Evolutionary conservation across 2,329 filamentous ascomycete species (phyloP).

Genomic region (Aspergillus fischeri): DNA sequence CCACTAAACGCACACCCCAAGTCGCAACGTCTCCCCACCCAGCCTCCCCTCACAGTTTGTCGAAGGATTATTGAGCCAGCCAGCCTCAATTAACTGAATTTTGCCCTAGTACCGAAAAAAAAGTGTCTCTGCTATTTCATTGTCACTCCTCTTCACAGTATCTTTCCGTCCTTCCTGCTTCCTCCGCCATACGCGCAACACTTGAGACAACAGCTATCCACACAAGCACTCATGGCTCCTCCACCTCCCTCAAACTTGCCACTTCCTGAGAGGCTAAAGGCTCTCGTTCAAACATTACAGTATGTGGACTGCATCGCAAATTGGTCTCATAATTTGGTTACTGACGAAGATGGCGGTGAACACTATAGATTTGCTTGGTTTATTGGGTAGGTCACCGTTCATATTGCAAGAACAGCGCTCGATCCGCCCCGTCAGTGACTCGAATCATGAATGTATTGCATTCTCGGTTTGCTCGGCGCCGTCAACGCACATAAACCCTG

Average conservation of each 20-base stretch:
- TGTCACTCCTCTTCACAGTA: not conserved
- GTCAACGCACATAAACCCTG: not conserved
- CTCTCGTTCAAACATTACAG: slow-evolving; percentile 84
- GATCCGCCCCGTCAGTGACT: not conserved
- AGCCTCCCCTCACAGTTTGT: slow-evolving; percentile 13
- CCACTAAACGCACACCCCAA: not conserved
- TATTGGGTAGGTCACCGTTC: slow-evolving; percentile 60
- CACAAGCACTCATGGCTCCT: slow-evolving; percentile 58
- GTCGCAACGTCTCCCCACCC: slow-evolving; percentile 13
- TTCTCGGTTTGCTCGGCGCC: not conserved
- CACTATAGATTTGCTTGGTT: slow-evolving; percentile 64
- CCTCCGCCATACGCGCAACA: not conserved
- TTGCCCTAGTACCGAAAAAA: not conserved
- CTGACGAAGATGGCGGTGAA: slow-evolving; percentile 32
- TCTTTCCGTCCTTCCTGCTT: slow-evolving; percentile 1
- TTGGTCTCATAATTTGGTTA: slow-evolving; percentile 10
- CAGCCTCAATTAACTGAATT: slow-evolving; percentile 10
- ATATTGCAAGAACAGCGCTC: slow-evolving; percentile 2
- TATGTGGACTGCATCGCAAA: slow-evolving; percentile 57
- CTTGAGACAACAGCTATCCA: not conserved
- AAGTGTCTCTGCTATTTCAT: not conserved
- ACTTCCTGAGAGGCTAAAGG: slow-evolving; percentile 68
- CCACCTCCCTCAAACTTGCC: slow-evolving; percentile 67
- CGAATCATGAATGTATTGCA: not conserved
- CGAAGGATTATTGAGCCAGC: slow-evolving; percentile 1